Evolutionary conservation across 495 filamentous ascomycete species (phyloP), one percentile per base, ranked within the genome.

Genomic region (Schizothecium vesticola): DNA sequence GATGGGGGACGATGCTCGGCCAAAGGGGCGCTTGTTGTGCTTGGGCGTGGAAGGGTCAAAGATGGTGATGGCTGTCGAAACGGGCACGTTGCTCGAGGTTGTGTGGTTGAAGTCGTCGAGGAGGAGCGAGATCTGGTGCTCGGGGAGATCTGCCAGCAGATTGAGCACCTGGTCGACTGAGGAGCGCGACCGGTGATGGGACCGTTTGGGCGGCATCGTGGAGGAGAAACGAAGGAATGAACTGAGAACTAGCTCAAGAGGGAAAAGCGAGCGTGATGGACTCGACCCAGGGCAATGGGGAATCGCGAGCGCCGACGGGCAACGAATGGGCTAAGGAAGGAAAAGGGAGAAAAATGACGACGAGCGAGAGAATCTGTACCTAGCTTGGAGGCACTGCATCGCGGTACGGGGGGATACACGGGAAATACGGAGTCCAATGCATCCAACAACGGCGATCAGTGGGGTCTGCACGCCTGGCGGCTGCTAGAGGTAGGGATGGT

Each of bases 91-190:
- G 73, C 78, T 78, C 12, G 77, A 36, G 16, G 76, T 75, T 21
- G 78, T 79, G 63, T 77, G 75, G 69, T 80, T 78, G 51, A 78
- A 66, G 56, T 80, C 78, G 61, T 77, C 77, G 24, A 80, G 68
- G 12, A 80, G 76, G 12, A 74, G 25, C 43, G 75, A 64, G 55
- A 80, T 77, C 59, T 80, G 74, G 59, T 36, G 63, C 0, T 80
- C 78, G 62, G 76, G 74, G 31, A 80, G 71, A 65, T 79, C 78
- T 59, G 73, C 71, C 68, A 80, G 75, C 70, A 80, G 76, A 64
- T 76, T 76, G 29, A 80, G 69, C 69, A 79, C 77, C 21, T 75
- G 77, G 76, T 80, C 78, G 70, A 80, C 71, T 13, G 78, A 80
- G 55, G 78, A 80, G 23, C 72, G 71, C 59, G 72, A 72, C 56